phyloP scores from a whole-genome alignment of 768 basidiomycete species.

The Candolleomyces aberdarensis region DNA sequence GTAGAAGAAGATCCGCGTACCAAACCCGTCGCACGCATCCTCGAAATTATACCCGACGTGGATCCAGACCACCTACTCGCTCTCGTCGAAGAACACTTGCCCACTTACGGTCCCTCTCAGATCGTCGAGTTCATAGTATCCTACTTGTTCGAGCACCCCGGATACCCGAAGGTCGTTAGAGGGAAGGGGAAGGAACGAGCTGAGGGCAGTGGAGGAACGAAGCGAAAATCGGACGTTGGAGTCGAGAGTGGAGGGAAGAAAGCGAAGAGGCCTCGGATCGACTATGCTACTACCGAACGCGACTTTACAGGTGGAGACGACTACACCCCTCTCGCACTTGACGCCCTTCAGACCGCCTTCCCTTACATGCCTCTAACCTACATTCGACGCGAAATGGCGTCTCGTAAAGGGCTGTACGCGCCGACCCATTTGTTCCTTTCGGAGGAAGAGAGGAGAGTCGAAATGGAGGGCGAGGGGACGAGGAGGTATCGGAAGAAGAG shows the following conservation, averaged over 20 bases:
- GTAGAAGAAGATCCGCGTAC: slow-evolving; percentile 17
- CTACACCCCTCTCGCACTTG: slow-evolving; percentile 54
- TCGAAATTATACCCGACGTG: slow-evolving; percentile 73
- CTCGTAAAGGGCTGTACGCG: slow-evolving; percentile 52
- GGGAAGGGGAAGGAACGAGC: slow-evolving; percentile 9
- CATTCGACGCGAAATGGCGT: slow-evolving; percentile 41
- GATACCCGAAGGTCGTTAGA: slow-evolving; percentile 52
- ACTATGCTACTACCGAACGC: slow-evolving; percentile 46
- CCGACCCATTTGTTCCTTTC: slow-evolving; percentile 57
- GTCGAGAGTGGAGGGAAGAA: slow-evolving; percentile 23
- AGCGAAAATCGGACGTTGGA: slow-evolving; percentile 31
- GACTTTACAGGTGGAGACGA: slow-evolving; percentile 34
- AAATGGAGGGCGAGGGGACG: background rate
- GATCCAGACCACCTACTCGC: slow-evolving; percentile 48
- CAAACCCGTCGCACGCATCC: slow-evolving; percentile 41
- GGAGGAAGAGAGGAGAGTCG: background rate
- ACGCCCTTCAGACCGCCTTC: slow-evolving; percentile 56
- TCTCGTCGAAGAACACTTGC: slow-evolving; percentile 45
- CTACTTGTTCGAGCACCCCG: slow-evolving; percentile 55
- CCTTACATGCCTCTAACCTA: slow-evolving; percentile 54
- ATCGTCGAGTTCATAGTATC: slow-evolving; percentile 58
- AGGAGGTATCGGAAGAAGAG: background rate
- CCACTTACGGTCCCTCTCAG: slow-evolving; percentile 25
- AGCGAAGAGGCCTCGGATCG: slow-evolving; percentile 45
- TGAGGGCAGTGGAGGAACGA: slow-evolving; percentile 23